A percentile compares a stretch with the other conserved stretches of the same genome.
phyloP scores from a whole-genome alignment of 257 asterid genomes.

The Asclepias syriaca region DNA sequence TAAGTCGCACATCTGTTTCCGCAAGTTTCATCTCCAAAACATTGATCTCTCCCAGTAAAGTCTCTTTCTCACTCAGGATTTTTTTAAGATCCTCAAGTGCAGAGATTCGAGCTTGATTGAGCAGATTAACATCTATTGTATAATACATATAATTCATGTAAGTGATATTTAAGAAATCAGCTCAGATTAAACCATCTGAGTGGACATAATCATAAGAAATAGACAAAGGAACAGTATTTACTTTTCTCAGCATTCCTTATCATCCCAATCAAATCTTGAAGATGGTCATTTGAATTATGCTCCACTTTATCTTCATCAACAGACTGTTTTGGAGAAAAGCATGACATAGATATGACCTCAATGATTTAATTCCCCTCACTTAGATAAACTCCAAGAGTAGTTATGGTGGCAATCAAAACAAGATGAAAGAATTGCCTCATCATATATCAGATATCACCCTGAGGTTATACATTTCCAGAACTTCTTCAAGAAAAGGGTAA shows the following conservation, averaged over 20 bases:
- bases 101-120: conserved; percentile 73
- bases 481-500: background rate
- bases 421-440: background rate
- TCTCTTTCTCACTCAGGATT: conserved; percentile 66
- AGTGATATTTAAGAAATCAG: background rate
- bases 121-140: conserved; percentile 63
- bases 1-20: conserved; percentile 82
- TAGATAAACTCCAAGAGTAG: conserved; percentile 13
- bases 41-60: conserved; percentile 73
- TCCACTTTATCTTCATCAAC: conserved; percentile 44
- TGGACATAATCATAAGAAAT: conserved; percentile 1
- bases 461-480: background rate
- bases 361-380: conserved; percentile 8
- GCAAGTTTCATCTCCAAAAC: conserved; percentile 71
- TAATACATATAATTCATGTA: background rate
- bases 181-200: conserved; percentile 8
- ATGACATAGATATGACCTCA: conserved; percentile 24
- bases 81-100: conserved; percentile 72
- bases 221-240: conserved; percentile 26
- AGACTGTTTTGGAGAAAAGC: conserved; percentile 49
- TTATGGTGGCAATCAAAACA: conserved; percentile 6
- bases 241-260: conserved; percentile 85
- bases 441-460: background rate
- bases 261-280: conserved; percentile 74
- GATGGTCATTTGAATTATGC: conserved; percentile 41